Percentiles rank a stretch among this genome's conserved stretches.
These are phyloP conservation scores for Eucalyptus tenuipes DNA, from an alignment of 345 rosid genomes.

Conservation along the genomic window DNA sequence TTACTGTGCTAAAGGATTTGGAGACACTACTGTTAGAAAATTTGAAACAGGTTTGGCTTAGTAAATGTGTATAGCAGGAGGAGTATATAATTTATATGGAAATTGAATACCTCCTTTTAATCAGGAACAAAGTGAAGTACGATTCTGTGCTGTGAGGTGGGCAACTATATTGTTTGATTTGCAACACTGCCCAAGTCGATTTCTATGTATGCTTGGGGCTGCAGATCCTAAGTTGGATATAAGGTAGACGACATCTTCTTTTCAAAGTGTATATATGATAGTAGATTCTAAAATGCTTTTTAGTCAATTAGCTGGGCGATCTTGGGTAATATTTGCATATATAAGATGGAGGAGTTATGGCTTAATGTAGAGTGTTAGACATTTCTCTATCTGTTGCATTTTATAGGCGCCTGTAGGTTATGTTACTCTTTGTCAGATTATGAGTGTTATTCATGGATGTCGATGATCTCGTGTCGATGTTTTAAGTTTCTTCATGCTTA, in stretches of 20 bases:
- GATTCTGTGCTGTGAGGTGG: constrained; percentile 93
- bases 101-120: constrained; percentile 2
- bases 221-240: constrained; percentile 84
- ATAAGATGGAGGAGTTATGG: not conserved
- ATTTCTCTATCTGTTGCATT: not conserved
- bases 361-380: not conserved
- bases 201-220: constrained; percentile 81
- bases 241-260: constrained; percentile 31
- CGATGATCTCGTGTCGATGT: not conserved
- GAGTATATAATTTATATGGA: not conserved
- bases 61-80: not conserved
- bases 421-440: not conserved
- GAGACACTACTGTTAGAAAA: constrained; percentile 64
- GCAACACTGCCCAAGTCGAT: constrained; percentile 90
- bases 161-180: constrained; percentile 67
- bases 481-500: not conserved
- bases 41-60: constrained; percentile 47
- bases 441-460: not conserved
- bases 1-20: constrained; percentile 49
- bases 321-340: not conserved
- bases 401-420: not conserved
- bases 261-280: not conserved
- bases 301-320: not conserved
- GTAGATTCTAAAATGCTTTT: not conserved
- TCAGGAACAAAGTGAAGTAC: constrained; percentile 91